Evolutionary conservation across 768 basidiomycete genomes (phyloP), one percentile per base, ranked within the genome.

Genomic region (Amanita rimosa): DNA sequence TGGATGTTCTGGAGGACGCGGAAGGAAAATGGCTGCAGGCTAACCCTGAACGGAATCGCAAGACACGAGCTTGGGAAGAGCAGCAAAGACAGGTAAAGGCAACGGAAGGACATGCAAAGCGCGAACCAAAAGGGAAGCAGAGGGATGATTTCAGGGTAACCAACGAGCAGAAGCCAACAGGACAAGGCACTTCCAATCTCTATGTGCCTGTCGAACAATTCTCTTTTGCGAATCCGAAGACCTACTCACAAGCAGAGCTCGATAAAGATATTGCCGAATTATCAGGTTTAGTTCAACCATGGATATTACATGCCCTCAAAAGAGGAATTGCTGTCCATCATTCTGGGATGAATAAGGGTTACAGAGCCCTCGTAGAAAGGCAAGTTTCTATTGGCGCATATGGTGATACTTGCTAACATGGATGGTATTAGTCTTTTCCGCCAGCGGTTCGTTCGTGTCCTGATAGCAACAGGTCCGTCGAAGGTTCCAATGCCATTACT

Each of bases 271-370:
- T 81, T 17, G 17, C 41, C 7, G 51, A 63, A 1, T 61, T 83
- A 3, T 52, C 53, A 13, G 56, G 62, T 57, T 11, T 62, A 60
- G 42, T 69, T 64, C 46, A 60, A 64, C 1, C 69, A 67, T 1
- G 21, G 41, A n/a, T 78, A 76, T 74, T 68, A 21, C 51, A 48
- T 9, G 77, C 76, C 5, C 61, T 86, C 42, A 59, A 60, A 43
- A 67, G 84, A 27, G 83, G 83, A 26, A 73, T 86, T 24, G 83
- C 74, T 0, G 73, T 86, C 9, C 83, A 86, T 54, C 84, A 85
- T 59, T 56, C 77, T 7, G 83, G 83, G 17, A 81, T 86, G 81
- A 75, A 76, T 52, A 80, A 74, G 56, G 60, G 61, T 1, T 85
- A 49, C 22, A 49, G 48, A n/a, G n/a, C 48, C 9, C 48, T 49